Evolutionary conservation across 345 rosid genomes (phyloP), one percentile per base, ranked within the genome.

Genomic region (Lepidium aucheri): DNA sequence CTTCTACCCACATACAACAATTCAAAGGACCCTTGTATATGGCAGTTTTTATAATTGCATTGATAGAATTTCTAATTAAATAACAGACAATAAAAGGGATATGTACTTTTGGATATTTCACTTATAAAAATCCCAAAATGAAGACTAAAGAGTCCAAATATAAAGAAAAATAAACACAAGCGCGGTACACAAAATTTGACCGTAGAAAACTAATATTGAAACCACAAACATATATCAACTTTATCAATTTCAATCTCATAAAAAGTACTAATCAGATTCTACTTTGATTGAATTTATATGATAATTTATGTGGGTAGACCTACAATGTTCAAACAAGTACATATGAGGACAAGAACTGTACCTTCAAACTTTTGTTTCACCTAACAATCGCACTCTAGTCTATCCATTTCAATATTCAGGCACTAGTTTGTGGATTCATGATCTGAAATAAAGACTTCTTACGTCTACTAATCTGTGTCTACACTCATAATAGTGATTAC

Each of bases 281-380:
- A 72, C 39, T 47, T 51, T 30, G 20, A 63, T 62, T 43, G 5
- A 28, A 40, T 9, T 32, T 32, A 11, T 30, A 63, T 63, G 35
- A 64, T 64, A 47, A 20, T 10, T 20, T 10, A 65, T 64, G 40
- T 17, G 33, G 46, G 40, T 17, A 40, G 46, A 47, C 65, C 44
- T 62, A 43, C 53, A 69, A 41, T 20, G 46, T 5, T 18, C 45
- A 47, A 49, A 42, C 42, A 20, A 65, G 70, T 64, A 65, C 70
- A 49, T 30, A 49, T 53, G 46, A 65, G 70, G 76, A 57, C 65
- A 72, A 65, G 47, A 65, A 49, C 66, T 70, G 76, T 72, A 72
- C 76, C 53, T 22, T 64, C 53, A 49, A 56, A 39, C 39, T 72
- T 63, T 49, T 49, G 50, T 40, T 64, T 64, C 70, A 57, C 76